Evolutionary conservation across 2,329 filamentous ascomycete species (phyloP).

Genomic region (Trichoderma gracile): DNA sequence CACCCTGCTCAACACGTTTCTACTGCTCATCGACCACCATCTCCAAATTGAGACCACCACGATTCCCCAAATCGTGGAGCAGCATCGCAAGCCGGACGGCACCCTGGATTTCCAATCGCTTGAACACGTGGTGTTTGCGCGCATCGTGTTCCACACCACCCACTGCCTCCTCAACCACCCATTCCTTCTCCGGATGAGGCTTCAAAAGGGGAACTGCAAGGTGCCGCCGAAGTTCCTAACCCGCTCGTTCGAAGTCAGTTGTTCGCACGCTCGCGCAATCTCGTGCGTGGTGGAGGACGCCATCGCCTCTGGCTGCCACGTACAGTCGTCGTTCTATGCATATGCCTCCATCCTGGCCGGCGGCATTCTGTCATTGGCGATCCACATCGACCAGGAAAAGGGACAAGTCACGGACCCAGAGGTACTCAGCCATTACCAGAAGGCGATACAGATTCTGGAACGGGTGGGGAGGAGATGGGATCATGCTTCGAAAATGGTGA

Average conservation of each 20-base stretch:
- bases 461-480: conserved; percentile 21
- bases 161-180: conserved; percentile 21
- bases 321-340: conserved; percentile 18
- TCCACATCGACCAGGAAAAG: conserved; percentile 22
- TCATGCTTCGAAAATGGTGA: conserved; percentile 24
- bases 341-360: conserved; percentile 20
- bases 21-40: conserved; percentile 19
- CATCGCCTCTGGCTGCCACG: conserved; percentile 21
- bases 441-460: conserved; percentile 14
- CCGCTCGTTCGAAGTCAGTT: conserved; percentile 13
- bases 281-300: conserved; percentile 17
- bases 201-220: conserved; percentile 12
- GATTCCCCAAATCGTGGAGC: conserved; percentile 15
- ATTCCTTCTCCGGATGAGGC: conserved; percentile 20
- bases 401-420: conserved; percentile 17
- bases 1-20: conserved; percentile 17
- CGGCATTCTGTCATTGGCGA: conserved; percentile 18
- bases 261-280: conserved; percentile 13
- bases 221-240: conserved; percentile 19
- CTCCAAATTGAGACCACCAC: conserved; percentile 16
- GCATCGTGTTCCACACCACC: conserved; percentile 14
- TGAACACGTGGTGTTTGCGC: conserved; percentile 21
- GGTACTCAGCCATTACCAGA: conserved; percentile 8
- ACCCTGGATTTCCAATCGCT: conserved; percentile 19
- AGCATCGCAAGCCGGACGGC: conserved; percentile 14